Percentiles rank a stretch among this genome's conserved stretches.
Conservation (phyloP, 164 flowering plant species). For the Vitis cinerea region DNA sequence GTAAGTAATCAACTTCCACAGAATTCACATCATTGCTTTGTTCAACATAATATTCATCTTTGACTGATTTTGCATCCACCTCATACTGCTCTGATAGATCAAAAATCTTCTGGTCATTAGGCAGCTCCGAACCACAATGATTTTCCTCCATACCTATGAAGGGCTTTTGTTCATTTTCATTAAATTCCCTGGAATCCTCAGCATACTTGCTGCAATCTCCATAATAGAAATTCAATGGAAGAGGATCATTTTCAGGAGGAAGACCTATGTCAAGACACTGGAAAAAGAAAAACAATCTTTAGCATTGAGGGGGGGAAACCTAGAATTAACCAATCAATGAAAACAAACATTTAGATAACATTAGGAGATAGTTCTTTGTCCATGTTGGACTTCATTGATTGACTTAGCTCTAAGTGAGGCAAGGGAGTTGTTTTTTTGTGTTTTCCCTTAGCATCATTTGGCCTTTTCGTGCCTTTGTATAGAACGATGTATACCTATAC, state of each 20-base stretch:
- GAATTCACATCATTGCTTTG: slow-evolving; percentile 17
- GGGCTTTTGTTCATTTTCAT: slow-evolving; percentile 29
- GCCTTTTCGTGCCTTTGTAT: too few species aligned
- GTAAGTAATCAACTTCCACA: slow-evolving; percentile 18
- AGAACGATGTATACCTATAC: too few species aligned
- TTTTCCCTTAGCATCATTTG: too few species aligned
- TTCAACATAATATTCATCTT: slow-evolving; percentile 30
- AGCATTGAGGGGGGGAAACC: neutral
- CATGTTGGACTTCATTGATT: too few species aligned
- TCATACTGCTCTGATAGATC: slow-evolving; percentile 26
- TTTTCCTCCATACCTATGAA: slow-evolving; percentile 10
- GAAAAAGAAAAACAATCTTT: neutral
- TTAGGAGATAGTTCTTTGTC: too few species aligned
- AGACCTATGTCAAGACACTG: slow-evolving; percentile 31
- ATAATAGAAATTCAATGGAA: slow-evolving; percentile 21
- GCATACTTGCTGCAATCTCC: slow-evolving; percentile 31
- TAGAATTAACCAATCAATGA: neutral
- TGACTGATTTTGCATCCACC: slow-evolving; percentile 18
- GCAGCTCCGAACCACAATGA: slow-evolving; percentile 12
- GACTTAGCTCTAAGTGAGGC: too few species aligned
- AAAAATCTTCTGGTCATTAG: slow-evolving; percentile 14
- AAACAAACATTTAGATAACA: neutral
- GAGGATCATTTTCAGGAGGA: slow-evolving; percentile 24
- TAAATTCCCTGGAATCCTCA: slow-evolving; percentile 13
- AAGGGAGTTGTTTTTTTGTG: too few species aligned